Evolutionary conservation across 2,329 filamentous ascomycete genomes (phyloP).

Genomic region (Fulvia fulva): DNA sequence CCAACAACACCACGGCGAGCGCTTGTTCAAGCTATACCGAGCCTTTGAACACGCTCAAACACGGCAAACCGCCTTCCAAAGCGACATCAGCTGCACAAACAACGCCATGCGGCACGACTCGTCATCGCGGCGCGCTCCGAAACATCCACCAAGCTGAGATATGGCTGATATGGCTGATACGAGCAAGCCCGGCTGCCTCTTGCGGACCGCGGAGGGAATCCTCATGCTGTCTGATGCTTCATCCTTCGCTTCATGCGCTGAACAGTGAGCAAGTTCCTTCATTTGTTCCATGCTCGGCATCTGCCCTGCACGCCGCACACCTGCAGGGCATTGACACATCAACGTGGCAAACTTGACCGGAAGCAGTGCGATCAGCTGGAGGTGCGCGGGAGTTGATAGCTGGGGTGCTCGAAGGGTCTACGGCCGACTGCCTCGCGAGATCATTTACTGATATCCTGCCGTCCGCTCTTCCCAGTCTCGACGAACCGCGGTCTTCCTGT

Average conservation of each 20-base stretch:
- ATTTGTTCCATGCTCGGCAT: not conserved
- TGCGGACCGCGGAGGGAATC: not conserved
- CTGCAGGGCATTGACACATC: not conserved
- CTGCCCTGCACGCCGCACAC: not conserved
- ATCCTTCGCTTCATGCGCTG: not conserved
- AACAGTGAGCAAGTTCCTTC: not conserved
- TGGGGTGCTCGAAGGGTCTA: not conserved
- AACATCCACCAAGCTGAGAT: not conserved
- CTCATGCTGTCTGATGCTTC: not conserved
- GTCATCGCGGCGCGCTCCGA: not conserved
- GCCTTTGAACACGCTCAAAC: not conserved
- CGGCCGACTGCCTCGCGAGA: not conserved
- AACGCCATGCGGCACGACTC: not conserved
- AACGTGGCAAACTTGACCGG: not conserved
- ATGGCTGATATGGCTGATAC: not conserved
- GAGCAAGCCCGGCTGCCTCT: not conserved
- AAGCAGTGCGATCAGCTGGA: not conserved
- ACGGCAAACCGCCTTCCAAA: no score
- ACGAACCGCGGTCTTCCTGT: no score
- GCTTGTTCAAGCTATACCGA: not conserved
- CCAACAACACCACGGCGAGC: not conserved
- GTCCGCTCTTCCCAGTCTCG: no score
- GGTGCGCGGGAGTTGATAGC: not conserved
- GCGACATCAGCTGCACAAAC: not conserved
- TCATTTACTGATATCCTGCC: no score